Evolutionary conservation across 495 filamentous ascomycete genomes (phyloP), one percentile per base, ranked within the genome.

Genomic region (Penicillium fimorum): DNA sequence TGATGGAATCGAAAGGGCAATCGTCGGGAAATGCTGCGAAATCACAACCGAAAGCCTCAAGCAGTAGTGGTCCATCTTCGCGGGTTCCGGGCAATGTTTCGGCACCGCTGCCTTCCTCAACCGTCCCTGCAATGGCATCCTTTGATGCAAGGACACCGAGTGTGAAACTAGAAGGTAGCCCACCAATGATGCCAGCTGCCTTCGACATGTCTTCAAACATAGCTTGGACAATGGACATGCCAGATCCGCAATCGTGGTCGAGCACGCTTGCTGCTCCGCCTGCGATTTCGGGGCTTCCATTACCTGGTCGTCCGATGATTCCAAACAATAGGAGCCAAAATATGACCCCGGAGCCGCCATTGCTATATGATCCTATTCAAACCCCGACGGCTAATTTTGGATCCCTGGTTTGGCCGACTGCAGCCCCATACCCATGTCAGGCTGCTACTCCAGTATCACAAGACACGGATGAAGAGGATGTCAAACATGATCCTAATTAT

Each of bases 1-100:
- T 98, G 55, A 84, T 69, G 55, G 71, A 71, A 18, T 60, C 72
- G 10, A 59, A 68, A 27, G 61, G 45, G 10, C 62, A 64, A 15
- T 15, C 27, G 10, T 40, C 69, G 22, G 46, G 50, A 15, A 58
- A 24, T 3, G 40, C 60, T 27, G 46, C 57, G 22, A 64, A 64
- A 51, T 40, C 60, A 18, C 58, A 60, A 41, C 49, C 60, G 33
- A 40, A 50, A 22, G 38, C 40, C 22, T 53, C 57, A 35, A 62
- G 48, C 18, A 61, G 27, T 40, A 59, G 55, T n/a, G 53, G 25
- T 27, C 62, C 57, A 38, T 60, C 42, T 22, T 60, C 56, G 25
- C 57, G 53, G 38, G 35, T 33, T 38, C 49, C 41, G 25, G 46
- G 33, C 41, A 63, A 61, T 58, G 50, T 54, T 45, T 60, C 50